Conservation (phyloP, 2,329 filamentous ascomycete genomes). For the Cylindrodendrum hubeiense region DNA sequence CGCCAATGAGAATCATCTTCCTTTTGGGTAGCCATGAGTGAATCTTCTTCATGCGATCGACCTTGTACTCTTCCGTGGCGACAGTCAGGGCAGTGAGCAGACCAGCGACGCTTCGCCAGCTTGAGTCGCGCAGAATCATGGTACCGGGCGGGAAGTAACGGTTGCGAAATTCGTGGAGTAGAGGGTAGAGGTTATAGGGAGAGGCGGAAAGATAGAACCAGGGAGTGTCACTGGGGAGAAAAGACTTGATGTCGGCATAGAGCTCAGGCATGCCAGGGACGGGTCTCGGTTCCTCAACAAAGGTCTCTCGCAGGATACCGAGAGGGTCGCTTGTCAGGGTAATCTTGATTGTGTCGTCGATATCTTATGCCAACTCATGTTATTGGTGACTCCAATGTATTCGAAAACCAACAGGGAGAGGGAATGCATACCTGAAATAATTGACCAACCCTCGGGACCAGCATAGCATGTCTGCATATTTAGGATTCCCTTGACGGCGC, state of each 20-base stretch:
- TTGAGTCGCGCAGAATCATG: constrained; percentile 85
- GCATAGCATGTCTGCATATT: constrained; percentile 81
- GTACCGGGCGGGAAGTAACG: constrained; percentile 81
- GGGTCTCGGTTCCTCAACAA: constrained; percentile 79
- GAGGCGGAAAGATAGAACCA: constrained; percentile 97
- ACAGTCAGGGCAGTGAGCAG: constrained; percentile 83
- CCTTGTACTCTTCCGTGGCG: constrained; percentile 88
- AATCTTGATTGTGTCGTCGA: constrained; percentile 96
- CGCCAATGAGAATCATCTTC: constrained; percentile 87
- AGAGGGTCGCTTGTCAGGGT: constrained; percentile 84
- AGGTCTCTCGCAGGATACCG: constrained; percentile 86
- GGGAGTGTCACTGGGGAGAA: constrained; percentile 70
- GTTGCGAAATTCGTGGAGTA: constrained; percentile 81
- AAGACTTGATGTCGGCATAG: constrained; percentile 74
- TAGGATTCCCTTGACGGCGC: constrained; percentile 65
- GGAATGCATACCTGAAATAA: constrained; percentile 74
- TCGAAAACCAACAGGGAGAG: not conserved
- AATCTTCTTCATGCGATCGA: constrained; percentile 82
- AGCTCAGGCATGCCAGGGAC: constrained; percentile 87
- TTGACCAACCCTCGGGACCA: constrained; percentile 82
- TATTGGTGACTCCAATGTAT: constrained; percentile 22
- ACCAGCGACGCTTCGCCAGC: constrained; percentile 86
- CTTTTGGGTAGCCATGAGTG: constrained; percentile 82
- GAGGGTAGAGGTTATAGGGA: constrained; percentile 93
- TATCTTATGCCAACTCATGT: constrained; percentile 64